Evolutionary conservation across 1,284 basidiomycete genomes (phyloP).

Genomic region (Fomitopsis palustris): DNA sequence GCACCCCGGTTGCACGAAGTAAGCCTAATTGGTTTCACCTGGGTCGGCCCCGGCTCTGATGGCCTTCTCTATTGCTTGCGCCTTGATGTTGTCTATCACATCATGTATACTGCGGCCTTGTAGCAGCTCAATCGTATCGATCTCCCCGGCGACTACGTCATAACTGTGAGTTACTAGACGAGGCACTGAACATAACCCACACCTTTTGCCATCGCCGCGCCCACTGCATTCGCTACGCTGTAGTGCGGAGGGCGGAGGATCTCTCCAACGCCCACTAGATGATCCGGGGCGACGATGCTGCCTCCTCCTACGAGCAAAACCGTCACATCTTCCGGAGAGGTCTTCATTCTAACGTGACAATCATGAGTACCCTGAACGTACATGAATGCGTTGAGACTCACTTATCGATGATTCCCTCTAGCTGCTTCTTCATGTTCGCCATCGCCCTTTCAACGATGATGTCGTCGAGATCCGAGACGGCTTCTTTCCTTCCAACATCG

Average conservation of each 20-base stretch:
- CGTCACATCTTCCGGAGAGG: slow-evolving; percentile 43
- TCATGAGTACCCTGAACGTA: no score
- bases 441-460: slow-evolving; percentile 30
- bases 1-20: not conserved
- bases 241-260: slow-evolving; percentile 47
- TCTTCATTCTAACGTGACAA: slow-evolving; percentile 48
- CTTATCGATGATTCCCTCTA: slow-evolving; percentile 41
- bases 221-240: slow-evolving; percentile 56
- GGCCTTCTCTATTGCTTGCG: slow-evolving; percentile 40
- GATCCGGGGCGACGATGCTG: slow-evolving; percentile 41
- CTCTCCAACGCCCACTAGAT: slow-evolving; percentile 41
- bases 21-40: slow-evolving; percentile 15
- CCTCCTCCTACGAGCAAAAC: slow-evolving; percentile 53
- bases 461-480: slow-evolving; percentile 29
- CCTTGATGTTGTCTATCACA: slow-evolving; percentile 39
- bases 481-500: slow-evolving; percentile 35
- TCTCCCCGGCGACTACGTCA: slow-evolving; percentile 30
- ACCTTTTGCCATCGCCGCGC: slow-evolving; percentile 45
- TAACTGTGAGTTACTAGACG: not conserved
- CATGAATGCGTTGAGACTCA: slow-evolving; percentile 5
- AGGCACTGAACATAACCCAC: slow-evolving; percentile 13
- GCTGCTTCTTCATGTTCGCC: slow-evolving; percentile 41
- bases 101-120: slow-evolving; percentile 37
- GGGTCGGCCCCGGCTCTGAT: slow-evolving; percentile 42
- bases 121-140: slow-evolving; percentile 42